Conservation (phyloP, 352 stramenopile genomes). For the Phytophthora sojae region DNA sequence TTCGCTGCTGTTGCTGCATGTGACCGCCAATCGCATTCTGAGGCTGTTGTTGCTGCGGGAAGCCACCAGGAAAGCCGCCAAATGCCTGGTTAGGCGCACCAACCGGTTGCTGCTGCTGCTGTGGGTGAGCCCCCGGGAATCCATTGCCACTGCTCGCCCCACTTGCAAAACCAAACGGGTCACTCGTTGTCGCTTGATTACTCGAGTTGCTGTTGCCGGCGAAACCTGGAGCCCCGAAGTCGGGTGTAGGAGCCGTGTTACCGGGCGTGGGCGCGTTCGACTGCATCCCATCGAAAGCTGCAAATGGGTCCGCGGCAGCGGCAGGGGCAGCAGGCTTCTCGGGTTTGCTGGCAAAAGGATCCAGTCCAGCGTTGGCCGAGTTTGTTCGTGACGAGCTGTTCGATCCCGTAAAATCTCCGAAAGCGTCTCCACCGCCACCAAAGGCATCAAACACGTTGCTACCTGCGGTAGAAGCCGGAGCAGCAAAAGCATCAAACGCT, state of each 20-base stretch:
- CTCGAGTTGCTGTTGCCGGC: slow-evolving; percentile 14
- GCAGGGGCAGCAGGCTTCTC: slow-evolving; percentile 21
- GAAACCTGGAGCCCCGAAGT: slow-evolving; percentile 29
- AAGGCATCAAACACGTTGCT: slow-evolving; percentile 50
- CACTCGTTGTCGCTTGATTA: slow-evolving; percentile 34
- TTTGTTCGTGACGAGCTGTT: slow-evolving; percentile 40
- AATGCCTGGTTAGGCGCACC: slow-evolving; percentile 19
- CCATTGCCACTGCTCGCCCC: slow-evolving; percentile 38
- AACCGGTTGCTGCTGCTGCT: slow-evolving; percentile 32
- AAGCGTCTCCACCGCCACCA: slow-evolving; percentile 39
- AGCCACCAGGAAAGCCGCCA: slow-evolving; percentile 33
- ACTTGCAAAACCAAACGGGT: slow-evolving; percentile 64
- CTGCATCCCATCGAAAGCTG: slow-evolving; percentile 69
- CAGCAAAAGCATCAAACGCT: slow-evolving; percentile 49
- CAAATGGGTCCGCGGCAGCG: slow-evolving; percentile 59
- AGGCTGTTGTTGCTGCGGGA: slow-evolving; percentile 37
- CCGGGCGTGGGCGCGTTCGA: slow-evolving; percentile 17
- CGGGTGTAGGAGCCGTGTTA: slow-evolving; percentile 18
- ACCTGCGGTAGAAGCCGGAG: slow-evolving; percentile 23
- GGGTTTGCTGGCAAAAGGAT: slow-evolving; percentile 32
- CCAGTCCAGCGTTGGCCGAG: slow-evolving; percentile 40
- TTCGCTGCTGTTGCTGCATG: slow-evolving; percentile 45
- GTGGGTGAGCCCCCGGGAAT: slow-evolving; percentile 39
- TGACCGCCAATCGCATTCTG: slow-evolving; percentile 36
- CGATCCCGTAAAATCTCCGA: slow-evolving; percentile 43